These are phyloP conservation scores for Sophora flavescens DNA, from an alignment of 306 rosid genomes.

Conservation along the genomic window DNA sequence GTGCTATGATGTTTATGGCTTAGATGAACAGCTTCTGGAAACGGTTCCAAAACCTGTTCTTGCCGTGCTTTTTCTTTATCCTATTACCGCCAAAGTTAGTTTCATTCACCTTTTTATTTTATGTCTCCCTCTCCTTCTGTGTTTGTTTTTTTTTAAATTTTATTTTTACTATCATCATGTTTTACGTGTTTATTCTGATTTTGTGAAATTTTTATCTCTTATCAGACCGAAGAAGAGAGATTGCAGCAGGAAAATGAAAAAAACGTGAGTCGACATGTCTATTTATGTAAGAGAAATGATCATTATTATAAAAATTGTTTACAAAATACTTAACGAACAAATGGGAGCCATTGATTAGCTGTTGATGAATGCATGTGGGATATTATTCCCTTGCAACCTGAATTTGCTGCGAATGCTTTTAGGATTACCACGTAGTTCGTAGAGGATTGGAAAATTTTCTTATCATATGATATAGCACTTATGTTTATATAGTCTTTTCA, in stretches of 20 bases:
- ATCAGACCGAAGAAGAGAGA: constrained; percentile 92
- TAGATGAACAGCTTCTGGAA: constrained; percentile 86
- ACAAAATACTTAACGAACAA: too few relatives aligned
- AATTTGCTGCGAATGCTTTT: too few relatives aligned
- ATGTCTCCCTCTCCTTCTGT: background rate
- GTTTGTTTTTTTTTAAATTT: background rate
- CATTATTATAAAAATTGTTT: too few relatives aligned
- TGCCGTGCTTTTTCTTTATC: constrained; percentile 95
- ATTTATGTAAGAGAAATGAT: background rate
- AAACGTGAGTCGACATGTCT: constrained; percentile 55
- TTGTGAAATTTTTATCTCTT: constrained; percentile 35
- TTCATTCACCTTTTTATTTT: constrained; percentile 13
- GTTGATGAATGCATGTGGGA: too few relatives aligned
- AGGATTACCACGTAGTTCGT: too few relatives aligned
- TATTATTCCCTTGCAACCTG: too few relatives aligned
- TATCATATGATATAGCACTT: too few relatives aligned
- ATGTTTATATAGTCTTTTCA: background rate
- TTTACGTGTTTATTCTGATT: constrained; percentile 36
- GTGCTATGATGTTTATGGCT: constrained; percentile 89
- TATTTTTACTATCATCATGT: background rate
- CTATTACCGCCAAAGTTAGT: constrained; percentile 74
- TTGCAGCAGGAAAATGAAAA: constrained; percentile 63
- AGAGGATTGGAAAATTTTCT: too few relatives aligned
- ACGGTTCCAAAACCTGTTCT: constrained; percentile 98
- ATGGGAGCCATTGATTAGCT: too few relatives aligned